A percentile compares a stretch with the other conserved stretches of the same genome.
Conservation (phyloP, 768 basidiomycete genomes). For the Russula ochroleuca region DNA sequence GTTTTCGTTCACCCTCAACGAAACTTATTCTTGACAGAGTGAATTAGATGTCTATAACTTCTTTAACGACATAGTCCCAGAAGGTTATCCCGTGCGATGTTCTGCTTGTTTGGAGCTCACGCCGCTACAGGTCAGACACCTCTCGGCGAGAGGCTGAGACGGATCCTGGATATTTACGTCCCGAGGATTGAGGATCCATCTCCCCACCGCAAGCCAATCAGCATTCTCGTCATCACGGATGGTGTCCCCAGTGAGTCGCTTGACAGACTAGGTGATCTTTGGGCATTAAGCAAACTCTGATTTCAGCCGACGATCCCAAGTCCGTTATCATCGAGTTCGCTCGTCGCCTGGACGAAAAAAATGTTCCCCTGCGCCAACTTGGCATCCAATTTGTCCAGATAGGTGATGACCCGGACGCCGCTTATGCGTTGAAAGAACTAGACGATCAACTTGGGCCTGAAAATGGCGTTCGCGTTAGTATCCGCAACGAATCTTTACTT, state of each 20-base stretch:
- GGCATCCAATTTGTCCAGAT: slow-evolving; percentile 43
- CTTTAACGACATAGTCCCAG: slow-evolving; percentile 20
- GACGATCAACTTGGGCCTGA: slow-evolving; percentile 21
- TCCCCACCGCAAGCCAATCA: slow-evolving; percentile 37
- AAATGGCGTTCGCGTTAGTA: slow-evolving; percentile 23
- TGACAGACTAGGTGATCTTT: background rate
- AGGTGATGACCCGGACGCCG: slow-evolving; percentile 33
- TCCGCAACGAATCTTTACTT: too few relatives aligned
- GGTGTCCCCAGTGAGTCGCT: slow-evolving; percentile 39
- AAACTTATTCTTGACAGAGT: slow-evolving; percentile 9
- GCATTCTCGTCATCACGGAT: slow-evolving; percentile 39
- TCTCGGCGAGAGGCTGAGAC: slow-evolving; percentile 37
- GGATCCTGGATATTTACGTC: slow-evolving; percentile 39
- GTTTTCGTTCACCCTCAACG: slow-evolving; percentile 23
- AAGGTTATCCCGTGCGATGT: background rate
- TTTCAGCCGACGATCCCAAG: slow-evolving; percentile 29
- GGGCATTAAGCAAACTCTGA: background rate
- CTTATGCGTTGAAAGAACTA: slow-evolving; percentile 33
- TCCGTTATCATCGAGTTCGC: slow-evolving; percentile 27
- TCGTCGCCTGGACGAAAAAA: slow-evolving; percentile 33
- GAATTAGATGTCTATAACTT: slow-evolving; percentile 13
- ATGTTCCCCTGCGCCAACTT: slow-evolving; percentile 35
- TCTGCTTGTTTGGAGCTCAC: slow-evolving; percentile 16
- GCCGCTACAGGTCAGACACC: slow-evolving; percentile 36
- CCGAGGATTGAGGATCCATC: slow-evolving; percentile 33